phyloP scores from a whole-genome alignment of 805 yeast genomes.

The Pichia cabralensis region DNA sequence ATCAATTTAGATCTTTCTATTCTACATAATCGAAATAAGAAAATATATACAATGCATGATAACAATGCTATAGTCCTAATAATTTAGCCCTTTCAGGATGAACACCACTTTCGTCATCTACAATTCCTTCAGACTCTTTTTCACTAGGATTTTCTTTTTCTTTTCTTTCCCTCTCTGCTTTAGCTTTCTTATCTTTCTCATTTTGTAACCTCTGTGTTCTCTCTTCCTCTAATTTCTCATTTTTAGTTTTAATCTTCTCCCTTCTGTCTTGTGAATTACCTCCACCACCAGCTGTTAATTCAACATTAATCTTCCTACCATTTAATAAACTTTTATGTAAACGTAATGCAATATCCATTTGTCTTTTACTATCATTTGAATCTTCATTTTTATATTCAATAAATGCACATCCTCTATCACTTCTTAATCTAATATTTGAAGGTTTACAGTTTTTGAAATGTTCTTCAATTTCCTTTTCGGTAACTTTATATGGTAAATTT shows the following conservation, averaged over 20 bases:
- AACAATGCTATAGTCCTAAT: slow-evolving; percentile 16
- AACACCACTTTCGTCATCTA: slow-evolving; percentile 26
- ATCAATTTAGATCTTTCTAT: too few relatives aligned
- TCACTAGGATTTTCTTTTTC: slow-evolving; percentile 1
- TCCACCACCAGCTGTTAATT: slow-evolving; percentile 96
- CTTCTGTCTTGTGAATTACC: slow-evolving; percentile 68
- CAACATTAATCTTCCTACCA: slow-evolving; percentile 82
- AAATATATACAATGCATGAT: too few relatives aligned
- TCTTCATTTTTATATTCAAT: slow-evolving; percentile 52
- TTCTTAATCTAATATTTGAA: slow-evolving; percentile 64
- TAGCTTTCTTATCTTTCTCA: slow-evolving; percentile 30
- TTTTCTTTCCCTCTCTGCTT: slow-evolving; percentile 24
- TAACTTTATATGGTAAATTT: slow-evolving; percentile 67
- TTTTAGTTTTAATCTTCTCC: slow-evolving; percentile 69
- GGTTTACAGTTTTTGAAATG: slow-evolving; percentile 75
- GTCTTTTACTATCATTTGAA: slow-evolving; percentile 55
- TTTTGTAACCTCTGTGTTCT: slow-evolving; percentile 46
- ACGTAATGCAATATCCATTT: slow-evolving; percentile 76
- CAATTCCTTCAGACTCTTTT: too few relatives aligned
- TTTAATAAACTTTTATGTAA: slow-evolving; percentile 69
- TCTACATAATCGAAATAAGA: too few relatives aligned
- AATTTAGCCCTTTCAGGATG: slow-evolving; percentile 64
- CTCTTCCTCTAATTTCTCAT: slow-evolving; percentile 63
- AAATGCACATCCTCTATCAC: slow-evolving; percentile 86
- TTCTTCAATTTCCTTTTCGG: slow-evolving; percentile 47